phyloP scores from a whole-genome alignment of 2,329 filamentous ascomycete genomes.

The Neurospora crassa region DNA sequence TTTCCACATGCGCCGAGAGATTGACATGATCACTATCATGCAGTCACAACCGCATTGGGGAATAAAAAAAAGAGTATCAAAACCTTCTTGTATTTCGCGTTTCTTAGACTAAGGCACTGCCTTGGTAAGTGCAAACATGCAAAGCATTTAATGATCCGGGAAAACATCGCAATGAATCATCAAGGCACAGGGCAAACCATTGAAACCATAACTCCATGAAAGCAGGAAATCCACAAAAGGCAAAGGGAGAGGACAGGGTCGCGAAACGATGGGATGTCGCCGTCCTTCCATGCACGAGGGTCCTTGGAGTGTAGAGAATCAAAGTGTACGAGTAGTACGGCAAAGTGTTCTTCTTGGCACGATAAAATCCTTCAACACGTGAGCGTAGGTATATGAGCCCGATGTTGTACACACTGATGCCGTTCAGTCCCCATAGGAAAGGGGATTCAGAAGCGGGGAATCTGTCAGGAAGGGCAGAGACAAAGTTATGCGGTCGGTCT shows the following conservation, averaged over 20 bases:
- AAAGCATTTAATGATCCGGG: not conserved
- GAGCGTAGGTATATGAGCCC: constrained; percentile 39
- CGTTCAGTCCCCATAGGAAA: constrained; percentile 20
- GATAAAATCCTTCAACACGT: constrained; percentile 47
- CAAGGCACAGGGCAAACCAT: not conserved
- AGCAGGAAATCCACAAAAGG: not conserved
- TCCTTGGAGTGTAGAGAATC: constrained; percentile 27
- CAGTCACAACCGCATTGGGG: not conserved
- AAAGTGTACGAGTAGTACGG: constrained; percentile 49
- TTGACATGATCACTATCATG: not conserved
- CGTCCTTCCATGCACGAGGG: constrained; percentile 47
- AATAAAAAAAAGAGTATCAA: not conserved
- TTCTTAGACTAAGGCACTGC: not conserved
- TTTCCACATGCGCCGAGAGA: not conserved
- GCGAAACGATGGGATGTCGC: constrained; percentile 28
- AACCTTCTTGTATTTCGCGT: not conserved
- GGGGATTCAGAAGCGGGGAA: not conserved
- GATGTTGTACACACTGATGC: constrained; percentile 53
- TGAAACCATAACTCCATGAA: not conserved
- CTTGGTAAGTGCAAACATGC: not conserved
- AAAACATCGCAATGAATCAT: not conserved
- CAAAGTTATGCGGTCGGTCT: not conserved
- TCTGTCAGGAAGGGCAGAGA: not conserved
- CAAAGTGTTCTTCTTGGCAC: constrained; percentile 41
- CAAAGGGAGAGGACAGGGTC: not conserved